phyloP scores from a whole-genome alignment of 2,329 filamentous ascomycete genomes.

The Lasiodiplodia gonubiensis region DNA sequence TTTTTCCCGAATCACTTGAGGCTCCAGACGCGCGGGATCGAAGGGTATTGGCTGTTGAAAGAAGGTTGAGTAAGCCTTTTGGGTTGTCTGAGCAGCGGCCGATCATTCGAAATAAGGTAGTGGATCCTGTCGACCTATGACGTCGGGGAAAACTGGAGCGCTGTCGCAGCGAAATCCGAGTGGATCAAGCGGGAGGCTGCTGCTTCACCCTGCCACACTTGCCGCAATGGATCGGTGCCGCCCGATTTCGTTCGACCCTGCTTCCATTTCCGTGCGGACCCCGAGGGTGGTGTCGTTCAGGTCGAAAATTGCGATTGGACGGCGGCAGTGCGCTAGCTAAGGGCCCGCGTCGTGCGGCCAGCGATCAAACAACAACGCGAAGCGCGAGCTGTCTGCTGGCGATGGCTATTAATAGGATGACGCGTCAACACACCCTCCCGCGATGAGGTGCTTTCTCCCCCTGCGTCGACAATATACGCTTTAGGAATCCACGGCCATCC shows the following conservation, averaged over 20 bases:
- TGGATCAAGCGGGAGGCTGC: not conserved
- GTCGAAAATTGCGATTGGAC: constrained; percentile 18
- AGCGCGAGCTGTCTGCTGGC: constrained; percentile 8
- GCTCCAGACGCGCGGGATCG: too few species aligned
- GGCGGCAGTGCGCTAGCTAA: not conserved
- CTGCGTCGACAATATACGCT: not conserved
- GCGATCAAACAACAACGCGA: constrained; percentile 15
- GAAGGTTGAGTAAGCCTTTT: constrained; percentile 1
- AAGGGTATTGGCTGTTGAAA: not conserved
- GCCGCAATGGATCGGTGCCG: not conserved
- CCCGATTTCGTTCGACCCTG: not conserved
- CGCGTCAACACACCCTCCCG: not conserved
- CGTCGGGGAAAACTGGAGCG: constrained; percentile 20
- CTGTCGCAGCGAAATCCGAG: constrained; percentile 14
- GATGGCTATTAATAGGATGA: constrained; percentile 13
- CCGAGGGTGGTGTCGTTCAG: not conserved
- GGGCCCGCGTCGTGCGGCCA: not conserved
- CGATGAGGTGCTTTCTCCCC: not conserved
- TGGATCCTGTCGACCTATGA: constrained; percentile 2
- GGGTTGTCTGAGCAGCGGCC: not conserved
- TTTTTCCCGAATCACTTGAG: not conserved
- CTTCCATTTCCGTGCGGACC: not conserved
- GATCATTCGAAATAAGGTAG: constrained; percentile 22
- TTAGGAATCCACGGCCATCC: not conserved
- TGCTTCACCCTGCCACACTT: not conserved